phyloP scores from a whole-genome alignment of 179 eudicot species.

The Amaranthus tricolor region DNA sequence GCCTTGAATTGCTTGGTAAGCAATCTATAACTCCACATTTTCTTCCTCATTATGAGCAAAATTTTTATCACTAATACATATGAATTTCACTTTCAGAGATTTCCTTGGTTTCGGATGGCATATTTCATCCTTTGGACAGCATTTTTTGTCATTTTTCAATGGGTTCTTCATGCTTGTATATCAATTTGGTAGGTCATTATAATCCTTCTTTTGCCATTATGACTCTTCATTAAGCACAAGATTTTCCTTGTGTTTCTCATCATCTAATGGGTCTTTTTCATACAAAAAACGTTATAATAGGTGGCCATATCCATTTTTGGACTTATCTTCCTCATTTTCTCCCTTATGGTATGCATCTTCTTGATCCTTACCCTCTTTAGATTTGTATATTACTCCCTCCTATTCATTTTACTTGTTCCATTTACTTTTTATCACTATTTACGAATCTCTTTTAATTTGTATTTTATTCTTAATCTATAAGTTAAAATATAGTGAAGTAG shows the following conservation, averaged over 20 bases:
- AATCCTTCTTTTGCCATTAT: not conserved
- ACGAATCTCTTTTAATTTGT: too few species aligned
- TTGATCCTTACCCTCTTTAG: not conserved
- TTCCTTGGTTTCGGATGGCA: constrained; percentile 89
- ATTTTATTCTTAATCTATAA: too few species aligned
- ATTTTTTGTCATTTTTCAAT: constrained; percentile 69
- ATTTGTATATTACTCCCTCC: not conserved
- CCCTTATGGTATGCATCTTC: constrained; percentile 66
- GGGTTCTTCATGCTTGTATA: constrained; percentile 78
- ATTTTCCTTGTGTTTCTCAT: not conserved
- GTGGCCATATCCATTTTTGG: constrained; percentile 99
- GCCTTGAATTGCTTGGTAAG: constrained; percentile 71
- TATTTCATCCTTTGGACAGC: constrained; percentile 83
- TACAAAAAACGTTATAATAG: constrained; percentile 33
- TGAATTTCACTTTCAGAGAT: constrained; percentile 44
- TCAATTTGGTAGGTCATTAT: constrained; percentile 50
- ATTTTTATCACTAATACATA: not conserved
- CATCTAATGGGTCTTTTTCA: constrained; percentile 18
- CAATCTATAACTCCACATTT: not conserved
- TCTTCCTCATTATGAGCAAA: not conserved
- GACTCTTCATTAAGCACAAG: constrained; percentile 14
- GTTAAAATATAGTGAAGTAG: too few species aligned
- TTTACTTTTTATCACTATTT: too few species aligned
- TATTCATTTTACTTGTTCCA: too few species aligned
- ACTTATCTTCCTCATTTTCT: constrained; percentile 65